These are phyloP conservation scores for Claviceps arundinis DNA, from an alignment of 2,329 filamentous ascomycete genomes.

Conservation along the genomic window DNA sequence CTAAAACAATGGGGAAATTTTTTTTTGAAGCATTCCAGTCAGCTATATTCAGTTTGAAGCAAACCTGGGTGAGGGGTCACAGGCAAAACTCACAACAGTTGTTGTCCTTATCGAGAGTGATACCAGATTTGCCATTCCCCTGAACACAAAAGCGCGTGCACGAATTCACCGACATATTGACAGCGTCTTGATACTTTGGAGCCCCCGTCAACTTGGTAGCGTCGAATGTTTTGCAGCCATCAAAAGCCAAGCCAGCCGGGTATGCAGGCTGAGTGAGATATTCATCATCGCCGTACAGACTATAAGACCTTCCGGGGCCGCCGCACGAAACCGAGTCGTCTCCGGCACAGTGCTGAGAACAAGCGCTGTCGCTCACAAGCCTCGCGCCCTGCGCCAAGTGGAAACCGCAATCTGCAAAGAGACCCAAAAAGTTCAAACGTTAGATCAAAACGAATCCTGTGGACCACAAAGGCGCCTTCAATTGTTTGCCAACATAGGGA, in stretches of 20 bases:
- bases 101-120: not conserved
- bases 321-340: not conserved
- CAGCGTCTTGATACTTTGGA: not conserved
- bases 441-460: not conserved
- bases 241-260: not conserved
- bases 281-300: not conserved
- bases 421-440: not conserved
- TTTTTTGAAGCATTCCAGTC: too few species aligned
- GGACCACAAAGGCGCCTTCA: not conserved
- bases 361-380: not conserved
- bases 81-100: not conserved
- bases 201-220: not conserved
- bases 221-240: not conserved
- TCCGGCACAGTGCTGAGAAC: not conserved
- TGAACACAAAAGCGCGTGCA: not conserved
- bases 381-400: not conserved
- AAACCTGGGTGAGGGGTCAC: not conserved
- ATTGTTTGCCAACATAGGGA: too few species aligned
- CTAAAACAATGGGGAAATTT: not conserved
- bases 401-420: not conserved
- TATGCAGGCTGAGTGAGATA: not conserved
- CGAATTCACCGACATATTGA: not conserved
- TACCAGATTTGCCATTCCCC: not conserved
- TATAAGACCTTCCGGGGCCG: not conserved
- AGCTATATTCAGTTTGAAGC: too few species aligned